A percentile compares a stretch with the other conserved stretches of the same genome.
phyloP scores from a whole-genome alignment of 2,329 filamentous ascomycete species.

The Thelonectria olida region DNA sequence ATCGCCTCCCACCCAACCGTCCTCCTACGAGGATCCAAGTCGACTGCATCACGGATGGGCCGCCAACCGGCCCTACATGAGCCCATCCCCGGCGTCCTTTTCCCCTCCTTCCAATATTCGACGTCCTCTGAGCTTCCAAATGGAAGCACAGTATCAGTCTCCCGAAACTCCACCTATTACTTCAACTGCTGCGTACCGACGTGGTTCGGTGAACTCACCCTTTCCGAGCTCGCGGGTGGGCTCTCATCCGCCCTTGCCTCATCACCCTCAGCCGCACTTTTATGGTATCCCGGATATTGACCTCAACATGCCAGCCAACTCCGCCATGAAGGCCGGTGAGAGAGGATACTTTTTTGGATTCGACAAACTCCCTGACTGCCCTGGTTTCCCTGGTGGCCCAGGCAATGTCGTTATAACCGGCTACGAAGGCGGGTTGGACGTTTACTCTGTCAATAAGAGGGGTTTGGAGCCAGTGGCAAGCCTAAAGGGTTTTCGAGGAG shows the following conservation, averaged over 20 bases:
- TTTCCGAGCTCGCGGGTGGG: constrained; percentile 54
- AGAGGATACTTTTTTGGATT: constrained; percentile 84
- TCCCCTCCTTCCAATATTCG: constrained; percentile 49
- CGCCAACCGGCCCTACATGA: constrained; percentile 57
- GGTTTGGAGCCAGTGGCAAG: constrained; percentile 75
- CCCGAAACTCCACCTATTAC: constrained; percentile 52
- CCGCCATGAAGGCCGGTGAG: constrained; percentile 69
- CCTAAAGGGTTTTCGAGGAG: constrained; percentile 80
- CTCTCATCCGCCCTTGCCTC: constrained; percentile 73
- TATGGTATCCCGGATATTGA: constrained; percentile 80
- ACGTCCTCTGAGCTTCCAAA: constrained; percentile 65
- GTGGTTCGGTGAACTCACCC: constrained; percentile 62
- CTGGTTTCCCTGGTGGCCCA: constrained; percentile 49
- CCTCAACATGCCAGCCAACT: constrained; percentile 67
- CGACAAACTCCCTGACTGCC: constrained; percentile 70
- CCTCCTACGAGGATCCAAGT: constrained; percentile 59
- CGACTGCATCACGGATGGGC: constrained; percentile 55
- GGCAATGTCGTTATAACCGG: constrained; percentile 80
- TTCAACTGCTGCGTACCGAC: constrained; percentile 48
- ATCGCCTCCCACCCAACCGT: constrained; percentile 62
- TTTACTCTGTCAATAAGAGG: constrained; percentile 77
- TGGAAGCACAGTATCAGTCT: constrained; percentile 56
- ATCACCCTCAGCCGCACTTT: constrained; percentile 80
- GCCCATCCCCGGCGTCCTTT: constrained; percentile 54
- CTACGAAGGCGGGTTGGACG: constrained; percentile 81